Base-by-base conservation (phyloP, 129 eudicot genomes). In the Flaveria bidentis region DNA sequence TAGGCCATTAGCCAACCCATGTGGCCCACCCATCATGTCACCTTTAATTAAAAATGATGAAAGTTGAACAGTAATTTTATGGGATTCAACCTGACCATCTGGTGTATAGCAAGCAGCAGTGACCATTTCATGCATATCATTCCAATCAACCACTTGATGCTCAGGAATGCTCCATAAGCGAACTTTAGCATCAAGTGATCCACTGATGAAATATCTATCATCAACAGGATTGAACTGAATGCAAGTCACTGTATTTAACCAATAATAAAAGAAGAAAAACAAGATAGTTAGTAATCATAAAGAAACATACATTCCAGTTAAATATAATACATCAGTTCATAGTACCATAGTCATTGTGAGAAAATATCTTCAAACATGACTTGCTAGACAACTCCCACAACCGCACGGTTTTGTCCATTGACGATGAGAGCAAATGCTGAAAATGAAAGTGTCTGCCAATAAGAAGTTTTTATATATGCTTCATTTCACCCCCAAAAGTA, bases 101-200 rank as follows among this genome's bases (percentile, higher is more conserved):
- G 99, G 97, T 67, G 97, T 89, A 56, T 94, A 94, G 85, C 96
- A 94, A 65, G 99, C 99, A 60, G 99, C 97, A 71, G 99, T 94
- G 80, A 94, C 94, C 99, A 94, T 94, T 79, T 94, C 99, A 89
- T 87, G 93, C 83, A 94, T 87, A 87, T 94, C 99, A 78, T 78
- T 88, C 99, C 99, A 94, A 77, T 94, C 97, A 87, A 94, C 97
- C 79, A 94, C 99, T 89, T 91, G 91, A 41, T 84, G 96, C 65
- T 94, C 94, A 42, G 94, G 91, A 81, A 94, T 94, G 86, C 96
- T 94, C 99, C 99, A 94, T 56, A 94, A 89, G 52, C 99, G 96
- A 81, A 94, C 99, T 87, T 94, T 94, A 42, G 89, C 86, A 87
- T 94, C 99, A 69, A 94, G 87, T n/a, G 99, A 94, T 67, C 99